phyloP scores from a whole-genome alignment of 73 alveolate species.

The Stentor coeruleus region DNA sequence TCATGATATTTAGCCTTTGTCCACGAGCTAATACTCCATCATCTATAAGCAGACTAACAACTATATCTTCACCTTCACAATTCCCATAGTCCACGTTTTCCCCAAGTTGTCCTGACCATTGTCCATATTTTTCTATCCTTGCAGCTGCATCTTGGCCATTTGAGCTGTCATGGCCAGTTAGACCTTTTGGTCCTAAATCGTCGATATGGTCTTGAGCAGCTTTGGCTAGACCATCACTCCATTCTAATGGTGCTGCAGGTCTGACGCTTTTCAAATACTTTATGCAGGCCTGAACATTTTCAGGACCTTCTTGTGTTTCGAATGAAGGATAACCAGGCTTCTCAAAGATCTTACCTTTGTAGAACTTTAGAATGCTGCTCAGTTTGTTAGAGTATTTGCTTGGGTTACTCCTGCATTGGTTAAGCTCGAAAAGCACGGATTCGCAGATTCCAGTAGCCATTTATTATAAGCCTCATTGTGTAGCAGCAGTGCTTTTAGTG shows the following conservation, averaged over 20 bases:
- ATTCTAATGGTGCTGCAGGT: slow-evolving; percentile 43
- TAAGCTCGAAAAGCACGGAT: background rate
- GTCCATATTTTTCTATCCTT: slow-evolving; percentile 61
- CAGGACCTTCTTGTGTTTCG: slow-evolving; percentile 19
- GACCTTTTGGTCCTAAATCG: slow-evolving; percentile 79
- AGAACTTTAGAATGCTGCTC: background rate
- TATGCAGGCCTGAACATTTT: slow-evolving; percentile 40
- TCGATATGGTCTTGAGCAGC: slow-evolving; percentile 70
- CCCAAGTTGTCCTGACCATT: slow-evolving; percentile 50
- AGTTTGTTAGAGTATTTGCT: background rate
- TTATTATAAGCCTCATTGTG: no score
- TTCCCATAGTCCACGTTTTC: slow-evolving; percentile 52
- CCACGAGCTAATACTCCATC: slow-evolving; percentile 85
- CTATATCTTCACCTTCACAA: slow-evolving; percentile 49
- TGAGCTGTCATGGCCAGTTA: slow-evolving; percentile 69
- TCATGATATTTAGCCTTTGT: slow-evolving; percentile 55
- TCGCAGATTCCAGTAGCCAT: background rate
- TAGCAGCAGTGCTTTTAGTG: no score
- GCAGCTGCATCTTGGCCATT: slow-evolving; percentile 54
- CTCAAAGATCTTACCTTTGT: background rate
- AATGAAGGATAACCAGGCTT: slow-evolving; percentile 6
- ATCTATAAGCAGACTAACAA: slow-evolving; percentile 58
- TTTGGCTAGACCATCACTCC: slow-evolving; percentile 47
- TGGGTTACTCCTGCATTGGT: background rate
- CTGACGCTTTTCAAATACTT: slow-evolving; percentile 48